phyloP scores from a whole-genome alignment of 208 protist species.

The Leptomonas pyrrhocoris region DNA sequence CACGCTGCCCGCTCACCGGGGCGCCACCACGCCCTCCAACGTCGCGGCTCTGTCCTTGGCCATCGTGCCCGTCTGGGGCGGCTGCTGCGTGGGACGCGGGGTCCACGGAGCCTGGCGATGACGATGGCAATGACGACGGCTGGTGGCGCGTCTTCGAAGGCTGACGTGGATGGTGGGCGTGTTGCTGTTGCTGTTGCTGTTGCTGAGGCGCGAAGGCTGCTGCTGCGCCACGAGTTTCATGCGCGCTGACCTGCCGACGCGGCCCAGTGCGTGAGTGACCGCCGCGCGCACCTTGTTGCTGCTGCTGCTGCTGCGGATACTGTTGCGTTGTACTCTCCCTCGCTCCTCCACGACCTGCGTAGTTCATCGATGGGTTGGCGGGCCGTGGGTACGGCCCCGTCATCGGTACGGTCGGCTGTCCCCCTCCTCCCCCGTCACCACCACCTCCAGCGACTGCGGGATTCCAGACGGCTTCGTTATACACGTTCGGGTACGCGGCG shows the following conservation, averaged over 20 bases:
- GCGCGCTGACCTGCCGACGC: slow-evolving; percentile 1
- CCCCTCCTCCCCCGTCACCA: neutral
- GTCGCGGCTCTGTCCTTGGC: neutral
- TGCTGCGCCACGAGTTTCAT: neutral
- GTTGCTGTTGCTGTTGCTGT: slow-evolving; percentile 7
- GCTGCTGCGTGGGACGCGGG: neutral
- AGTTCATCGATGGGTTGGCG: neutral
- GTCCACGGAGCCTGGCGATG: neutral
- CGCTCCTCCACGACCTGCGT: neutral
- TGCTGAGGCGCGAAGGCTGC: neutral
- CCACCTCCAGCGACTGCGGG: neutral
- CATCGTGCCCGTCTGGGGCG: neutral
- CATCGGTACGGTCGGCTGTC: neutral
- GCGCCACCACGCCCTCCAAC: neutral
- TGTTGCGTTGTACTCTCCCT: too few species aligned
- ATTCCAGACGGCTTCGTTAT: slow-evolving; percentile 4
- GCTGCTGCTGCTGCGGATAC: neutral
- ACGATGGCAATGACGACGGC: too few species aligned
- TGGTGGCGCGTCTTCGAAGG: neutral
- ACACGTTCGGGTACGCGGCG: slow-evolving; percentile 16
- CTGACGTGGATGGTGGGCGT: neutral
- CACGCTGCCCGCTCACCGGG: neutral
- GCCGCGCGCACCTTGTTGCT: neutral
- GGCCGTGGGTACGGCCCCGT: neutral
- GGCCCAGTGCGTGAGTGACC: neutral